Conservation (phyloP, 2,329 filamentous ascomycete species). For the Furcasterigmium sp. region DNA sequence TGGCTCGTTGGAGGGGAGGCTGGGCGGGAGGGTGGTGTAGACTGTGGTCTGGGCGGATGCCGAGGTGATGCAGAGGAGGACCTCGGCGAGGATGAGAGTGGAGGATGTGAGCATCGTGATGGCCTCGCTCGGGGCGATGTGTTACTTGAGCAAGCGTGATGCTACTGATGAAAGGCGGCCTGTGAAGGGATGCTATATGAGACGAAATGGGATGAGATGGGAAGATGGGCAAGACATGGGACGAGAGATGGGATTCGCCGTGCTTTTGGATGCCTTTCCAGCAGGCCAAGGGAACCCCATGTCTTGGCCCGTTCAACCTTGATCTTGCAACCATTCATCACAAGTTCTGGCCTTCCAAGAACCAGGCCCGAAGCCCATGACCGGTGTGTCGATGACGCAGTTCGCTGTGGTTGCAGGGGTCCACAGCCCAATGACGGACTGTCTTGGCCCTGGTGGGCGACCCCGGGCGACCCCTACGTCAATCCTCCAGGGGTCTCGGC, state of each 20-base stretch:
- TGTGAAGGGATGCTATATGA: no score
- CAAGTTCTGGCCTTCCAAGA: no score
- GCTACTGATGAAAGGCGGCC: no score
- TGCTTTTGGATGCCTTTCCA: no score
- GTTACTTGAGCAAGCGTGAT: no score
- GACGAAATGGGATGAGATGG: no score
- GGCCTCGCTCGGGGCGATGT: no score
- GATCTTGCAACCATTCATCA: not conserved
- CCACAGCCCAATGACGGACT: not conserved
- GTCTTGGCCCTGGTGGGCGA: not conserved
- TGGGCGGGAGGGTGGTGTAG: not conserved
- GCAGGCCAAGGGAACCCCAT: no score
- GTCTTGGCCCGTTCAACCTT: not conserved
- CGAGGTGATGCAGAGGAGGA: not conserved
- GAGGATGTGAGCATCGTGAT: not conserved
- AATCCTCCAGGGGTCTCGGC: not conserved
- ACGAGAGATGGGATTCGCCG: no score
- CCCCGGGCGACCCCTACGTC: no score
- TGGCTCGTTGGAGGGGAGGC: constrained; percentile 8
- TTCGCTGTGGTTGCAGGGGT: not conserved
- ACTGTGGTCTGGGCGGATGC: not conserved
- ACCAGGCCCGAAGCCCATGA: not conserved
- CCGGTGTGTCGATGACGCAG: constrained; percentile 1
- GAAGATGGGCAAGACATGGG: no score
- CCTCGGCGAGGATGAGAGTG: not conserved